Evolutionary conservation across 1,284 basidiomycete genomes (phyloP).

Genomic region (Mycena sp.): DNA sequence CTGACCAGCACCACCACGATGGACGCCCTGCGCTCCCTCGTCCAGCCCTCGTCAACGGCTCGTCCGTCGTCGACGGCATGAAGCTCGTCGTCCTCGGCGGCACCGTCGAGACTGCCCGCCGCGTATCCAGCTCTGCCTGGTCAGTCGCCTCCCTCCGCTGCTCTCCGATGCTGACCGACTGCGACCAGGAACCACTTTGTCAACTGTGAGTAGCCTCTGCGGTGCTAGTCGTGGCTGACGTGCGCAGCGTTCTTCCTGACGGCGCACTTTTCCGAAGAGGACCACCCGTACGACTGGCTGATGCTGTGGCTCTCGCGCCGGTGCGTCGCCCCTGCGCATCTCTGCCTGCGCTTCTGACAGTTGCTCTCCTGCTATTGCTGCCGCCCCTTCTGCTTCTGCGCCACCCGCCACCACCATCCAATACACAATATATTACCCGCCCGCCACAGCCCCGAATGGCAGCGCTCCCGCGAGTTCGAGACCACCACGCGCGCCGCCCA

Average conservation of each 20-base stretch:
- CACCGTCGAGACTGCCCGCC: constrained; percentile 83
- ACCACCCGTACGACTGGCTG: constrained; percentile 85
- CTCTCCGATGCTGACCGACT: too few species aligned
- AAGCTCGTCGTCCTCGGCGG: constrained; percentile 88
- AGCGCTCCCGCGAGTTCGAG: constrained; percentile 84
- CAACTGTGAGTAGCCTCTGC: constrained; percentile 61
- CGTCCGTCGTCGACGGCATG: constrained; percentile 83
- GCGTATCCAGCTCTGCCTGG: constrained; percentile 82
- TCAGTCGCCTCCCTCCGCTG: too few species aligned
- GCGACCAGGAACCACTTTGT: constrained; percentile 37
- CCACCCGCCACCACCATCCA: too few species aligned
- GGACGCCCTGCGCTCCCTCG: constrained; percentile 84
- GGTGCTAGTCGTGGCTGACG: not conserved
- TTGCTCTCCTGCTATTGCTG: not conserved
- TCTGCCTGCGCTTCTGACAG: too few species aligned
- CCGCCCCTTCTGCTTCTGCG: not conserved
- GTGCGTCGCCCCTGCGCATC: too few species aligned
- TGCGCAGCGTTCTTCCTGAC: constrained; percentile 81
- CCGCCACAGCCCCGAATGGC: constrained; percentile 80
- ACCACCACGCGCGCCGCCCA: constrained; percentile 72
- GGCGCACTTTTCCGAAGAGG: constrained; percentile 86
- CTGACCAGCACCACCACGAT: too few species aligned
- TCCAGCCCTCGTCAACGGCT: constrained; percentile 82
- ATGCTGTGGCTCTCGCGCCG: constrained; percentile 84
- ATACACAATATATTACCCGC: not conserved